Percentiles rank a stretch among this genome's conserved stretches.
phyloP scores from a whole-genome alignment of 179 eudicot genomes.

The Drosera spatulata region DNA sequence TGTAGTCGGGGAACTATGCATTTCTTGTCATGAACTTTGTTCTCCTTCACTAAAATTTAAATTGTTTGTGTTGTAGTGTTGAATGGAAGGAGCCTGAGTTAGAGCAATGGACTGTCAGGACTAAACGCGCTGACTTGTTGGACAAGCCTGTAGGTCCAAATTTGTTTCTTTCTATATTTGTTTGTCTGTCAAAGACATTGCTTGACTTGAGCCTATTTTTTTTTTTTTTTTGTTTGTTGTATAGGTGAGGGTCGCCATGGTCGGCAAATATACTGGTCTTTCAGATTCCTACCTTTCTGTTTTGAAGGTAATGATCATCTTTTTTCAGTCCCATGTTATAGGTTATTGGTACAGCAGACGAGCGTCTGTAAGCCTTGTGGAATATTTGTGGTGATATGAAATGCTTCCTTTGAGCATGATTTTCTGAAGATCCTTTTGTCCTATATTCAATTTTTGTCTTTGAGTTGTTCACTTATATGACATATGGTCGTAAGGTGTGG shows the following conservation, averaged over 20 bases:
- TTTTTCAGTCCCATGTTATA: too few species aligned
- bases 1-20: not conserved
- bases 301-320: slow-evolving; percentile 48
- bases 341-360: too few species aligned
- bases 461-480: too few species aligned
- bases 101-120: slow-evolving; percentile 77
- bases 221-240: not conserved
- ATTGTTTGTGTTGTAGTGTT: slow-evolving; percentile 25
- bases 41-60: not conserved
- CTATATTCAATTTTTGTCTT: too few species aligned
- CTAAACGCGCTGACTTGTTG: slow-evolving; percentile 56
- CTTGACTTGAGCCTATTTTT: not conserved
- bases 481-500: too few species aligned
- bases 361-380: too few species aligned
- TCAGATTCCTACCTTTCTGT: slow-evolving; percentile 93
- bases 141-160: slow-evolving; percentile 50
- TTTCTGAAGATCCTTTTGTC: too few species aligned
- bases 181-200: not conserved
- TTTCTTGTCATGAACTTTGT: not conserved
- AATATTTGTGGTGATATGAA: too few species aligned
- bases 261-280: slow-evolving; percentile 96
- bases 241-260: slow-evolving; percentile 95
- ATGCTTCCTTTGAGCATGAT: too few species aligned
- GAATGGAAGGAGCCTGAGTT: slow-evolving; percentile 44
- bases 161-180: not conserved